Percentiles rank a stretch among this genome's conserved stretches.
These are phyloP conservation scores for Phytopythium chamaehyphon DNA, from an alignment of 352 stramenopile genomes.

Conservation along the genomic window DNA sequence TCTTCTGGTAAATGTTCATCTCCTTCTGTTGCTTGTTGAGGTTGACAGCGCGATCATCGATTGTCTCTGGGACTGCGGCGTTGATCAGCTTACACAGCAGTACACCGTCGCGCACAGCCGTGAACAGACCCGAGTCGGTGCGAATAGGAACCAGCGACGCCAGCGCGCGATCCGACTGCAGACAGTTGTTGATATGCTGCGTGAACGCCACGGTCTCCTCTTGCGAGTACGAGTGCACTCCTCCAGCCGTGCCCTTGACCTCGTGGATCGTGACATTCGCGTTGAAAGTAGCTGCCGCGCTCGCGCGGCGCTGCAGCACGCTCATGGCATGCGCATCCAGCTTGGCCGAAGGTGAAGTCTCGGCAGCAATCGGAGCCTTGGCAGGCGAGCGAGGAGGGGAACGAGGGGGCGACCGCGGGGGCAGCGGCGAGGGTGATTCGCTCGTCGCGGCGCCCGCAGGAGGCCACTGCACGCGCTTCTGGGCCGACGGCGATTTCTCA, in stretches of 20 bases:
- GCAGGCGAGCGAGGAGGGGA: conserved; percentile 15
- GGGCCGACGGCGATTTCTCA: conserved; percentile 33
- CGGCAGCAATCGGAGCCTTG: conserved; percentile 5
- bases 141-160: conserved; percentile 69
- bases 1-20: conserved; percentile 87
- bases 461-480: conserved; percentile 50
- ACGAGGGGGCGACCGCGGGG: conserved; percentile 17
- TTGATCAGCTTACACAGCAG: conserved; percentile 93
- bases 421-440: conserved; percentile 12
- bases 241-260: conserved; percentile 69
- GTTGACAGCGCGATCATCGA: conserved; percentile 89
- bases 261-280: conserved; percentile 73
- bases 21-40: conserved; percentile 72
- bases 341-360: conserved; percentile 10
- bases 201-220: conserved; percentile 90
- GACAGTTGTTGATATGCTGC: conserved; percentile 90
- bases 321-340: conserved; percentile 50
- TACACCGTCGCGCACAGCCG: conserved; percentile 76
- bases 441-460: conserved; percentile 17
- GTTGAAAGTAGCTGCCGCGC: conserved; percentile 51
- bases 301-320: conserved; percentile 57
- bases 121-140: conserved; percentile 77
- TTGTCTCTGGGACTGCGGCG: conserved; percentile 87
- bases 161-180: conserved; percentile 68
- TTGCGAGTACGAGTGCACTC: conserved; percentile 86